Evolutionary conservation across 768 basidiomycete species (phyloP), one percentile per base, ranked within the genome.

Genomic region (Cystofilobasidium capitatum): DNA sequence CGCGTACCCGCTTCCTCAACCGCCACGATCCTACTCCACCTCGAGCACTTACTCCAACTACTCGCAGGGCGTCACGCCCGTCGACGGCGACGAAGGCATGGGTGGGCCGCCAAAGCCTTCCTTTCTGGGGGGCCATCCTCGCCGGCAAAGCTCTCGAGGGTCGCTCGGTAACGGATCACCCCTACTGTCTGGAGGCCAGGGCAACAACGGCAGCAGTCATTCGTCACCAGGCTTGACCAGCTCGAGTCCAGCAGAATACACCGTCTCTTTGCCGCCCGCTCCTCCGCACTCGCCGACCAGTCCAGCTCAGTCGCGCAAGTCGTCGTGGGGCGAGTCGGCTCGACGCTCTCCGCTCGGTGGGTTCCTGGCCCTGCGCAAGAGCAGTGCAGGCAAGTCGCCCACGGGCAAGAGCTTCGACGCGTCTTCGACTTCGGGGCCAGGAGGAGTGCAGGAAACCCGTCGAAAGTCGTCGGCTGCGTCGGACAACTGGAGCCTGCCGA

Each of bases 321-420:
- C 51, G 29, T 55, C 51, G 3, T 55, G 51, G 51, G 51, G 51
- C 51, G 51, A 49, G n/a, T 6, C n/a, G 2, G 47, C 47, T 3
- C 47, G 47, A 10, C 47, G 51, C 16, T 55, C 51, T 26, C 51
- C 51, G 5, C 51, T 55, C 29, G 51, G 51, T 14, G 51, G 51
- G 5, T 55, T 55, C 29, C 51, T 55, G 29, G 6, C 26, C 14
- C 51, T 55, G 6, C 51, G 51, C 51, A 55, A 55, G 31, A 17
- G 51, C 51, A 55, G 51, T 31, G 51, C 51, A 8, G 51, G 51
- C 3, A n/a, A 29, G 49, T 51, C 49, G 49, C 49, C 49, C 49
- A 51, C 24, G n/a, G 49, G 6, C 9, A 9, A 2, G 24, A 8
- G 49, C 24, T 2, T 24, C 20, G 24, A 8, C 47, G 47, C 49